Base-by-base conservation (phyloP, 306 rosid species). In the Castanea crenata region DNA sequence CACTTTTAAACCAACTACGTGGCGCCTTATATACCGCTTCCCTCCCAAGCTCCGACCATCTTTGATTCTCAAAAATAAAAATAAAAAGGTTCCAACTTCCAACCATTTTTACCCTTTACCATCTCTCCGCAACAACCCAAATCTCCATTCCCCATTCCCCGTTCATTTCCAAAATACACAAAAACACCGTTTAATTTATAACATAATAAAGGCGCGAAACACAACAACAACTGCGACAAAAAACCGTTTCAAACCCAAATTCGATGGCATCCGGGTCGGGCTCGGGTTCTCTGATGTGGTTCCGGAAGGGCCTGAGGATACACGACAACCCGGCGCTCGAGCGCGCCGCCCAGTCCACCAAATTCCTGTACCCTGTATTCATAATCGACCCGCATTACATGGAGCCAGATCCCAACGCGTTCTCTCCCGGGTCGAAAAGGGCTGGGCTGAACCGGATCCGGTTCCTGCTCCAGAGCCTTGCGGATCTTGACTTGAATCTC, bases 321-420 rank as follows among this genome's bases (percentile, higher is more conserved):
- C 99, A 92, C 74, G 95, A 94, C 80, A 94, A 94, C 80, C 97
- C 92, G 35, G 99, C 99, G 2, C 97, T 94, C 14, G 90, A 91
- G 31, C 79, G 73, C 21, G 97, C 97, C 65, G 75, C 91, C 23
- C 80, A 82, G 29, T 78, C 49, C 1, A 71, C 89, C 41, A 65
- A 74, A 49, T 75, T 74, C 71, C 78, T 91, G 3, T 91, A 91
- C 78, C 97, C 97, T 7, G 81, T 94, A 27, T 94, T 94, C 83
- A 85, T 92, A 0, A 84, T 92, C 55, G 99, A 94, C 84, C 96
- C 97, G 68, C 97, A 90, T 86, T 92, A 87, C 81, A 94, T 94
- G 99, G 44, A 91, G 54, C 95, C 96, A 44, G 96, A 91, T 84
- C 87, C 88, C 27, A 25, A 61, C 6, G 74, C 92, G 0, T 82